Conservation (phyloP, 2,329 filamentous ascomycete species). For the Ophiostoma ulmi region DNA sequence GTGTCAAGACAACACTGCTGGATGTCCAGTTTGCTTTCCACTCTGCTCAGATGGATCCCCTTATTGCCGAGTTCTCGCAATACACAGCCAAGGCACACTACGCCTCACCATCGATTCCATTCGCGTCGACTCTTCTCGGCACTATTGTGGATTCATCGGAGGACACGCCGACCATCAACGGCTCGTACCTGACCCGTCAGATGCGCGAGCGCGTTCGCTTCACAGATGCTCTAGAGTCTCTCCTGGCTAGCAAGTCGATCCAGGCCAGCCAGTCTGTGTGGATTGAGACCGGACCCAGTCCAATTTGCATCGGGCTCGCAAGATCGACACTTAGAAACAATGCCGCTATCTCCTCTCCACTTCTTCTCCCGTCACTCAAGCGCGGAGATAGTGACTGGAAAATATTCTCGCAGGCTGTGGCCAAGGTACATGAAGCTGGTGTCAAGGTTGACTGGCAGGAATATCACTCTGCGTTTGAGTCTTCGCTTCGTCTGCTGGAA, state of each 20-base stretch:
- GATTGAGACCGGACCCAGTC: constrained; percentile 69
- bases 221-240: constrained; percentile 54
- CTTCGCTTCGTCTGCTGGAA: constrained; percentile 47
- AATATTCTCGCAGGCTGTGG: constrained; percentile 55
- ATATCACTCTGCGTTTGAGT: constrained; percentile 51
- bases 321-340: constrained; percentile 53
- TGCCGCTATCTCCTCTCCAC: constrained; percentile 35
- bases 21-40: constrained; percentile 52
- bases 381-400: constrained; percentile 60
- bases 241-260: constrained; percentile 52
- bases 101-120: constrained; percentile 41
- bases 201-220: constrained; percentile 67
- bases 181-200: constrained; percentile 60
- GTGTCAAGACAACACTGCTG: constrained; percentile 43
- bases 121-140: constrained; percentile 64
- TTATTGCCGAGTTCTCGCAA: constrained; percentile 54
- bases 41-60: constrained; percentile 49
- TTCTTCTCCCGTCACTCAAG: constrained; percentile 56
- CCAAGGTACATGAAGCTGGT: constrained; percentile 55
- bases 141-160: constrained; percentile 50
- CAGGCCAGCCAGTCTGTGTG: constrained; percentile 59
- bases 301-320: constrained; percentile 63
- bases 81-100: constrained; percentile 36
- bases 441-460: constrained; percentile 66
- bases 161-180: constrained; percentile 44